phyloP scores from a whole-genome alignment of 1,139 yeast species.

The Taphrina communis region DNA sequence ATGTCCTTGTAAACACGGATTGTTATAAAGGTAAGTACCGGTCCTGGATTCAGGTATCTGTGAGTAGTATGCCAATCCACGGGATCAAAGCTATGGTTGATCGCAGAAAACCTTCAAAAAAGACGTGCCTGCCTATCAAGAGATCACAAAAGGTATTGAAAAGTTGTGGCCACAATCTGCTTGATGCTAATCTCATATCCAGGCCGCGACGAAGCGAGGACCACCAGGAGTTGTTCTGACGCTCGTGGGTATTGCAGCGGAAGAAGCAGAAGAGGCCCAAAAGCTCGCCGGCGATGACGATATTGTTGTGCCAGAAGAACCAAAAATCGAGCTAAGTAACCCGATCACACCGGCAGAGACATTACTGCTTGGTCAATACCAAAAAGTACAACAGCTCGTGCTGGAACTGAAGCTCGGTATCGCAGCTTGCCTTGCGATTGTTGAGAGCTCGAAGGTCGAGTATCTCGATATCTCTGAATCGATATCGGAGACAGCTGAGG shows the following conservation, averaged over 20 bases:
- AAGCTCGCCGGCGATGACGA: background rate
- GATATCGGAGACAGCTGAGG: background rate
- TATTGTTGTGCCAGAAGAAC: background rate
- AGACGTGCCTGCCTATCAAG: background rate
- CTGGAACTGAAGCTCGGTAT: conserved; percentile 6
- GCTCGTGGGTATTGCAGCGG: background rate
- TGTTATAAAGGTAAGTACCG: background rate
- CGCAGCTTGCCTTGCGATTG: background rate
- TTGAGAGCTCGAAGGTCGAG: conserved; percentile 6
- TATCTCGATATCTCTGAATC: background rate
- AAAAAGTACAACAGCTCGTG: conserved; percentile 18
- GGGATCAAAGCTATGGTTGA: background rate
- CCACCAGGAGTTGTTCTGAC: background rate
- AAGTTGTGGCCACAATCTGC: too few relatives aligned
- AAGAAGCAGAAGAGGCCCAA: background rate
- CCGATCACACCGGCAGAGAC: conserved; percentile 6
- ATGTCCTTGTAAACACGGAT: background rate
- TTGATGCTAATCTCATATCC: too few relatives aligned
- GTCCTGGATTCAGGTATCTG: too few relatives aligned
- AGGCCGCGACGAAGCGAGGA: background rate
- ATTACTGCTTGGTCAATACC: background rate
- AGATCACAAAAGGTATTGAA: background rate
- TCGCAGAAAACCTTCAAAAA: background rate
- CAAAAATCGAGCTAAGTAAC: background rate
- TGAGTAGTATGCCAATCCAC: background rate